Base-by-base conservation (phyloP, 352 stramenopile species). In the Elongisporangium prolatum region DNA sequence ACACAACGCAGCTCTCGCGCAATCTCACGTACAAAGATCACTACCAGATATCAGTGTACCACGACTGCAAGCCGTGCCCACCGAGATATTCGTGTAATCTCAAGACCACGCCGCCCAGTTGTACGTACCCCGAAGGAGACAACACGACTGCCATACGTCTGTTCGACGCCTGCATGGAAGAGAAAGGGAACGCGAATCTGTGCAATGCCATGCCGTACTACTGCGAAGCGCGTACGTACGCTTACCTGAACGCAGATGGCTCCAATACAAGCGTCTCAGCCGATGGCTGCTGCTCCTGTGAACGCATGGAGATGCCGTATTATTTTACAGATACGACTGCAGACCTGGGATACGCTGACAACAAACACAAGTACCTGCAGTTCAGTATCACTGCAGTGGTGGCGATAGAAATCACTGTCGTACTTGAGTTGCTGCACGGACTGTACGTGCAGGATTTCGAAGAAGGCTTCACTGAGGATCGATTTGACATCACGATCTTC, bases 11-110 rank as follows among this genome's bases (percentile, higher is more conserved):
- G 6, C 61, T 99, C 11, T 71, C 77, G 14, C 81, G 75, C 16
- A 99, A 99, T 64, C 77, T 98, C 56, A 99, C 96, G 3, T 99
- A 98, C 76, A 88, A 89, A 24, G 89, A 96, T 11, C 93, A 99
- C 74, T 99, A 98, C 71, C 75, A 93, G 69, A 80, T 99, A 38
- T 91, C 85, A 0, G 81, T 98, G 0, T 99, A 98, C 68, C 74
- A 91, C 44, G 82, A 97, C 70, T 99, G 96, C 69, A 98, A 96
- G 58, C 96, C 96, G 21, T 99, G 96, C 67, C 95, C 95, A 0
- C 77, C 93, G 2, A 80, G 84, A 17, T 99, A 98, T 71, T 74
- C 83, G 28, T 98, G 96, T 69, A 70, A 95, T 48, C 64, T 75
- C 16, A 69, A 67, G 50, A 51, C 63, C 9, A 69, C 71, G 6